phyloP scores from a whole-genome alignment of 1,284 basidiomycete genomes.

The Coriolopsis trogii region DNA sequence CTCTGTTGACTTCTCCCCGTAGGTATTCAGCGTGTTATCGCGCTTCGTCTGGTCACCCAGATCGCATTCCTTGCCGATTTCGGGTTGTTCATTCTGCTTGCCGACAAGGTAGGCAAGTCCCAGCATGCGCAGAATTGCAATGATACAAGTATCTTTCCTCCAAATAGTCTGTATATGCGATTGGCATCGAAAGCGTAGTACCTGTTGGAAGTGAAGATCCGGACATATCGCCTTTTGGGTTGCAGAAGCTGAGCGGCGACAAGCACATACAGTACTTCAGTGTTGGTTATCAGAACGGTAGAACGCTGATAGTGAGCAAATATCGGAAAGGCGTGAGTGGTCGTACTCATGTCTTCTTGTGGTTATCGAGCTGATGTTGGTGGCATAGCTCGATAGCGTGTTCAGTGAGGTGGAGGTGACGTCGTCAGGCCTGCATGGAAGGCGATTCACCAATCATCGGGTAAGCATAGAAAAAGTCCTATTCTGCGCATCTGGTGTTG shows the following conservation, averaged over 20 bases:
- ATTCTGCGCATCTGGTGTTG: background rate
- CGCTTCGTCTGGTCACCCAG: slow-evolving; percentile 85
- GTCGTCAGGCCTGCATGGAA: background rate
- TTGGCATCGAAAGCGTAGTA: slow-evolving; percentile 19
- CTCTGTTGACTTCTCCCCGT: background rate
- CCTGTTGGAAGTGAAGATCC: background rate
- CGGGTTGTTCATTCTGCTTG: slow-evolving; percentile 91
- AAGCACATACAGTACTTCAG: slow-evolving; percentile 94
- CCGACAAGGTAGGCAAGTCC: slow-evolving; percentile 72
- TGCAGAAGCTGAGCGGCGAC: slow-evolving; percentile 85
- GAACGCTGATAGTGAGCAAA: slow-evolving; percentile 92
- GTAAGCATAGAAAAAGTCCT: background rate
- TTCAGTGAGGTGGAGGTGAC: slow-evolving; percentile 94
- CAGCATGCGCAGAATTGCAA: background rate
- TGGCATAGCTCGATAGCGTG: slow-evolving; percentile 74
- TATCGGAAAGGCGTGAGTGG: slow-evolving; percentile 85
- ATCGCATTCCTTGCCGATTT: slow-evolving; percentile 94
- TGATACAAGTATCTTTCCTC: background rate
- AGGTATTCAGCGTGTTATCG: slow-evolving; percentile 88
- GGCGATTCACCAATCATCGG: background rate
- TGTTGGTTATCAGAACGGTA: slow-evolving; percentile 81
- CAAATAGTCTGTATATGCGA: slow-evolving; percentile 10
- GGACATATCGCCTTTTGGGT: slow-evolving; percentile 31
- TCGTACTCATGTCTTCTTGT: background rate
- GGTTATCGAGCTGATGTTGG: background rate